Evolutionary conservation across 2,329 filamentous ascomycete species (phyloP).

Genomic region (Talaromyces sp.): DNA sequence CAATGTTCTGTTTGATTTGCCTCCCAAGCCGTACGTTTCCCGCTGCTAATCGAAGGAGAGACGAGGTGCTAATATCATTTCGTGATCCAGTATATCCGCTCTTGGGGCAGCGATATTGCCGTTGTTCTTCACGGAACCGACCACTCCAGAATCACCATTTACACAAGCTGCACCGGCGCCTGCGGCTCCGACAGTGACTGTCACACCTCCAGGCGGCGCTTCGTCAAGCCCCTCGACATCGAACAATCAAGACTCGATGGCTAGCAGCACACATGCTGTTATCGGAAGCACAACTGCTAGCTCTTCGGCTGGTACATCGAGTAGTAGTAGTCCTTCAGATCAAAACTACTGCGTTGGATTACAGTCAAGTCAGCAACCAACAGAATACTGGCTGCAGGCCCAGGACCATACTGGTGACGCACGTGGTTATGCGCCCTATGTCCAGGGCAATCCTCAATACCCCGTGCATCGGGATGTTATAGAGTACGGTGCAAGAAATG

Average conservation of each 20-base stretch:
- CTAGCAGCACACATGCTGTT: background rate
- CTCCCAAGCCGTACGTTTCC: constrained; percentile 8
- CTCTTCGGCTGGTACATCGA: background rate
- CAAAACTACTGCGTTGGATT: constrained; percentile 4
- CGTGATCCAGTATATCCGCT: constrained; percentile 3
- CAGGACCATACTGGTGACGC: constrained; percentile 17
- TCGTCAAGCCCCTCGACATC: background rate
- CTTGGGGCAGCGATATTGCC: constrained; percentile 5
- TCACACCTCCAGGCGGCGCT: background rate
- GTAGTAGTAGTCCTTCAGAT: background rate
- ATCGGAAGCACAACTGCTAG: background rate
- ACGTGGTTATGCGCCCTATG: constrained; percentile 17
- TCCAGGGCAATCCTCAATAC: constrained; percentile 14
- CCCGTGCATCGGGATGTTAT: constrained; percentile 17
- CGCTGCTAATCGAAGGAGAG: background rate
- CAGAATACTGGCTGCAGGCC: constrained; percentile 17
- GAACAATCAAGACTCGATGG: background rate
- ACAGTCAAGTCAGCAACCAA: background rate
- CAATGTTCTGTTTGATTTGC: background rate
- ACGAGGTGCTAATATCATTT: background rate
- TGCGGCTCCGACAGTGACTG: background rate
- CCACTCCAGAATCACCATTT: background rate
- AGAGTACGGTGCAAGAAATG: constrained; percentile 14
- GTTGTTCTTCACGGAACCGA: constrained; percentile 1
- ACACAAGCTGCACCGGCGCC: background rate